These are phyloP conservation scores for Achaetomium macrosporum DNA, from an alignment of 2,329 filamentous ascomycete species.

Conservation along the genomic window DNA sequence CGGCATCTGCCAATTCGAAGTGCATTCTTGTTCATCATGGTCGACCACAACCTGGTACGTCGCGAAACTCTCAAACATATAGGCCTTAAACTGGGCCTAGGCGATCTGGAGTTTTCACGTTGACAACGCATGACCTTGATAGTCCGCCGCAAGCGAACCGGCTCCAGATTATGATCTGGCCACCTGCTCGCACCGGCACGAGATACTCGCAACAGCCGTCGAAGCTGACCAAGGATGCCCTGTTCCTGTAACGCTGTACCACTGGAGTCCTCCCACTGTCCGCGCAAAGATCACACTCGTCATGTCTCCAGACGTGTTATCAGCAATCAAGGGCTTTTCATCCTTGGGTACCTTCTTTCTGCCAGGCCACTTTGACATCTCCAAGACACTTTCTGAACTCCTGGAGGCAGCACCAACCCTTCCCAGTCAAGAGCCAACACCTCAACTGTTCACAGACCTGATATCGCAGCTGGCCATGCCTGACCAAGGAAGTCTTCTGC, in stretches of 20 bases:
- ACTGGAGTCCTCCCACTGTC: neutral
- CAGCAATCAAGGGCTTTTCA: neutral
- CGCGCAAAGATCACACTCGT: neutral
- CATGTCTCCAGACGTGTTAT: neutral
- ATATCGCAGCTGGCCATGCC: neutral
- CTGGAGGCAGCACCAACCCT: neutral
- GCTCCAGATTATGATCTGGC: too few species aligned
- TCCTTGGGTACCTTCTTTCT: neutral
- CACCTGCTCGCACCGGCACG: neutral
- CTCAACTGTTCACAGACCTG: neutral
- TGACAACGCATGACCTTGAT: too few species aligned
- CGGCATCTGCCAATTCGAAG: too few species aligned
- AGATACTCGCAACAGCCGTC: neutral
- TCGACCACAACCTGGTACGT: too few species aligned
- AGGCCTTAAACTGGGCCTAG: too few species aligned
- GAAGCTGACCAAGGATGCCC: neutral
- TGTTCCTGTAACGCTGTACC: neutral
- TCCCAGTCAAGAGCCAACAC: neutral
- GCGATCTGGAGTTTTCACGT: too few species aligned
- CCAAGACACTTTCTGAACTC: neutral
- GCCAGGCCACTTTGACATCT: neutral
- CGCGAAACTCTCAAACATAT: too few species aligned
- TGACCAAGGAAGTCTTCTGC: neutral
- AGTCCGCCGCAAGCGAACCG: too few species aligned
- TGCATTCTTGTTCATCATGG: too few species aligned